Base-by-base conservation (phyloP, 495 filamentous ascomycete species). In the Penicillium daleae region DNA sequence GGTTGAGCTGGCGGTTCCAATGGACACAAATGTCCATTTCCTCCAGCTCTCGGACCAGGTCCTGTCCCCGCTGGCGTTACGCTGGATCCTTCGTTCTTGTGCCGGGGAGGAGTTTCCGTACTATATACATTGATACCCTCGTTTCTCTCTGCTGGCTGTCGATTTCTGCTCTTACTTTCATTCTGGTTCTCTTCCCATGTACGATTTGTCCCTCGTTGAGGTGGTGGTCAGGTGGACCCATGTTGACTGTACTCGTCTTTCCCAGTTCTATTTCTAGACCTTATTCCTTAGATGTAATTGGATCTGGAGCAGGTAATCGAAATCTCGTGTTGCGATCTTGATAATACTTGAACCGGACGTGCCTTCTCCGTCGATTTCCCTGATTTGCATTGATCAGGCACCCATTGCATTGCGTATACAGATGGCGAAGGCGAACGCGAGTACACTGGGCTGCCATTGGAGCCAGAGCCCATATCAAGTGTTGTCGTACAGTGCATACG, bases 61-160 rank as follows among this genome's bases (percentile, higher is more conserved):
- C 46, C 46, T 3, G 13, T 24, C 22, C 46, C 22, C 10, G 15
- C 17, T 33, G 53, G 17, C 54, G 32, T 21, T 27, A 22, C 35
- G 33, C 54, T 26, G 42, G 40, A 39, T 62, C 50, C 40, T 52
- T 44, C 61, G n/a, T 44, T 55, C 31, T 50, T 37, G 44, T 33
- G 50, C 53, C 40, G 40, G 40, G 29, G 29, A 58, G 31, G 33
- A 42, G 22, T 61, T 55, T 19, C 49, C 58, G 21, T 53, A 46
- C 42, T 55, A 61, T 61, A 66, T 59, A 62, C 56, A 65, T 17
- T 65, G 63, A 65, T 70, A 70, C 67, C 67, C 67, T 67, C 64
- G 51, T 63, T 67, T 53, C 27, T 52, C 48, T 52, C 48, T 32
- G 27, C 46, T 50, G 24, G 29, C 46, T 17, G 24, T 27, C 15